Conservation (phyloP, 257 asterid species). For the Fraxinus americana region DNA sequence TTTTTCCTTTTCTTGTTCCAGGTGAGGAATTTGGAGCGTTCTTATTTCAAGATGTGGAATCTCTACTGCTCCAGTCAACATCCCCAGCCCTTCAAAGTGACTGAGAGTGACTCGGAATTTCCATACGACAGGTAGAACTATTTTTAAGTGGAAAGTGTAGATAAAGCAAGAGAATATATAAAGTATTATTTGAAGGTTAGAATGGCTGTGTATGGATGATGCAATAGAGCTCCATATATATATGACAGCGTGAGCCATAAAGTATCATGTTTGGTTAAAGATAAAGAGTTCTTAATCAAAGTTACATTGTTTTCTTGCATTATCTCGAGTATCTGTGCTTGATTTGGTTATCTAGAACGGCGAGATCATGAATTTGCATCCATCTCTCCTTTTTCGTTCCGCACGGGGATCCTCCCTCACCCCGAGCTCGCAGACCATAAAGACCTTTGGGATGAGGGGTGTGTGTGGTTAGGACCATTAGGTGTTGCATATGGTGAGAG, state of each 20-base stretch:
- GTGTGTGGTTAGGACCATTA: no score
- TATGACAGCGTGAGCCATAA: slow-evolving; percentile 1
- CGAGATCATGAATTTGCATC: background rate
- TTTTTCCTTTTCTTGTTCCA: slow-evolving; percentile 24
- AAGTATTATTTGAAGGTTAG: slow-evolving; percentile 13
- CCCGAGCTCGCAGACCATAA: no score
- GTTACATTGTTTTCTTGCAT: background rate
- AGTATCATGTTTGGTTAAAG: background rate
- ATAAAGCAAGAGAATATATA: slow-evolving; percentile 38
- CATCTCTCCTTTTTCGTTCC: background rate
- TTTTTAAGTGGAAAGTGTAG: slow-evolving; percentile 39
- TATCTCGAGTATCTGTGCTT: background rate
- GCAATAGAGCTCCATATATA: slow-evolving; percentile 1
- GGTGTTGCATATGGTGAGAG: no score
- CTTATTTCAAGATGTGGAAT: slow-evolving; percentile 96
- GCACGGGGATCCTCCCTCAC: background rate
- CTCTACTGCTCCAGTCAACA: slow-evolving; percentile 78
- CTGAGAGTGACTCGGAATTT: slow-evolving; percentile 68
- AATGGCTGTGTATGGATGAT: slow-evolving; percentile 15
- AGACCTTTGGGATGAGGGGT: no score
- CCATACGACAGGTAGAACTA: slow-evolving; percentile 55
- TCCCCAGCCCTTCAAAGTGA: slow-evolving; percentile 85
- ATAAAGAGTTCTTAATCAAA: background rate
- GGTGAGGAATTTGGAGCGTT: slow-evolving; percentile 92
- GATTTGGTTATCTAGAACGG: background rate